Evolutionary conservation across 2,329 filamentous ascomycete species (phyloP).

Genomic region (Pseudohalonectria lignicola): DNA sequence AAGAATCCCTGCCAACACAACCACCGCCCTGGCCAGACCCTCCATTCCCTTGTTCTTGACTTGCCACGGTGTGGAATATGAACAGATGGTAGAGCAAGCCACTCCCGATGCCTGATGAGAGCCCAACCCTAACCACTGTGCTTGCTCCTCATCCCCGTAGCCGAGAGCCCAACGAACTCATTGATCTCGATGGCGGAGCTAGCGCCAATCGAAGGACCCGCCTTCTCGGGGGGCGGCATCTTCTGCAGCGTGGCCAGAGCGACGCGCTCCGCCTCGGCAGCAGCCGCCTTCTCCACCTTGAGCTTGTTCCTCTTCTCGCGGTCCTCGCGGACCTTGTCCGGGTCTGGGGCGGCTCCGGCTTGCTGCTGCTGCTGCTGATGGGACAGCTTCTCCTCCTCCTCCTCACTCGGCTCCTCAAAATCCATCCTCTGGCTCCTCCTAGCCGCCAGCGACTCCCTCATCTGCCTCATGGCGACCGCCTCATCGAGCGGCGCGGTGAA

Average conservation of each 20-base stretch:
- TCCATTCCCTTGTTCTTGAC: too few species aligned
- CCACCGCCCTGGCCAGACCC: background rate
- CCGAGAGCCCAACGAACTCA: conserved; percentile 1
- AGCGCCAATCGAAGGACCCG: background rate
- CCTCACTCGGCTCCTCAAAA: background rate
- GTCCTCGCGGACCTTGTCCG: background rate
- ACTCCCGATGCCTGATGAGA: too few species aligned
- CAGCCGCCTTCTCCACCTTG: conserved; percentile 1
- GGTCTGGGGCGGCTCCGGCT: background rate
- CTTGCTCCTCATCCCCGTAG: conserved; percentile 2
- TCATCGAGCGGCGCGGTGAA: conserved; percentile 1
- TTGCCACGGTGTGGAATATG: too few species aligned
- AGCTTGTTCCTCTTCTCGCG: background rate
- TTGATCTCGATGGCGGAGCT: conserved; percentile 3
- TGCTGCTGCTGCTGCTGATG: background rate
- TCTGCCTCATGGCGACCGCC: background rate
- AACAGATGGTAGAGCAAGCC: too few species aligned
- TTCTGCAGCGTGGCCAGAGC: conserved; percentile 2
- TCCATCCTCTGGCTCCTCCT: background rate
- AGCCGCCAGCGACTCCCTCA: background rate
- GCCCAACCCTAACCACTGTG: background rate
- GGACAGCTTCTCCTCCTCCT: background rate
- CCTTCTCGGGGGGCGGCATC: background rate
- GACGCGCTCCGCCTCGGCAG: conserved; percentile 1
- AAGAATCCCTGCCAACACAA: background rate